Conservation (phyloP, 306 rosid species). For the Carpinus fangiana region DNA sequence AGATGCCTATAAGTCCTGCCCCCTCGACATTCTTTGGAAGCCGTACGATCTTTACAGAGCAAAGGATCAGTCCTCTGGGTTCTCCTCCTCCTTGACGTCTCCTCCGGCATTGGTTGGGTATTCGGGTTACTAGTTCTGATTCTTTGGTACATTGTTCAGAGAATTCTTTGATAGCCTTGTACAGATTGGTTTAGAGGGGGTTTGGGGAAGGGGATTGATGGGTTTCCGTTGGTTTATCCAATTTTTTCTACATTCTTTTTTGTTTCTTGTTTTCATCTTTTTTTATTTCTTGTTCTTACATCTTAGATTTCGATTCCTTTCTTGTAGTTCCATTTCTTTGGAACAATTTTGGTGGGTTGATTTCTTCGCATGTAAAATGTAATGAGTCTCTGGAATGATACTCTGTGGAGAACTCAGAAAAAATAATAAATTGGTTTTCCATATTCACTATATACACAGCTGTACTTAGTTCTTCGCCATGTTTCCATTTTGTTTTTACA, state of each 20-base stretch:
- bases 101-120: conserved; percentile 44
- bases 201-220: conserved; percentile 1
- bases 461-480: conserved; percentile 31
- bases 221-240: not conserved
- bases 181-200: conserved; percentile 44
- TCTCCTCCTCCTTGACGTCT: conserved; percentile 35
- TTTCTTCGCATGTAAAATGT: conserved; percentile 32
- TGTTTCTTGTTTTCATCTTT: conserved; percentile 10
- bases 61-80: conserved; percentile 28
- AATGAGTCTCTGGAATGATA: conserved; percentile 34
- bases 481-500: conserved; percentile 2
- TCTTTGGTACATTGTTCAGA: conserved; percentile 41
- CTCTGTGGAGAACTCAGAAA: conserved; percentile 13
- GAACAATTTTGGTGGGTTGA: conserved; percentile 55
- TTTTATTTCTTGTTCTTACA: conserved; percentile 22
- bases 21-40: conserved; percentile 78
- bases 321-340: conserved; percentile 26
- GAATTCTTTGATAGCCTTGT: conserved; percentile 56
- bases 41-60: conserved; percentile 74
- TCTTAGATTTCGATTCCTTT: conserved; percentile 36
- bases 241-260: not conserved
- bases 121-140: conserved; percentile 50
- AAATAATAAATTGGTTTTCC: conserved; percentile 20
- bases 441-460: not conserved
- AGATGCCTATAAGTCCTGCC: conserved; percentile 68